Conservation (phyloP, 2,329 filamentous ascomycete genomes). For the Stagonosporopsis cucurbitacearum region DNA sequence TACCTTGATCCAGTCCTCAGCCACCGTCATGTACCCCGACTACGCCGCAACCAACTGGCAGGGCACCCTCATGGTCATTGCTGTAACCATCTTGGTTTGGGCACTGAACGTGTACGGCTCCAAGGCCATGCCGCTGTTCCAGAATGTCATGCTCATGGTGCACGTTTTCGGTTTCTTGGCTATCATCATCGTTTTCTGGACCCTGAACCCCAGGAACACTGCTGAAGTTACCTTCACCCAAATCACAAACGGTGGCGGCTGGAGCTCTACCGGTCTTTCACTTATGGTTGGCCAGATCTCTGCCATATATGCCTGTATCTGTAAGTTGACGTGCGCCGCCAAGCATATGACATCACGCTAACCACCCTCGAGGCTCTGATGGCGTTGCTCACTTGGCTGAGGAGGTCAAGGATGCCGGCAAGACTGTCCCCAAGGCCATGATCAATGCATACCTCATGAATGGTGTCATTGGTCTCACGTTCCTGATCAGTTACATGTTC, state of each 20-base stretch:
- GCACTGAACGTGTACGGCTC: conserved; percentile 50
- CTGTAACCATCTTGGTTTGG: conserved; percentile 53
- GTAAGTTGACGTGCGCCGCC: conserved; percentile 22
- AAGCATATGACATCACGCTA: conserved; percentile 3
- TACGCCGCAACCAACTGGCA: conserved; percentile 56
- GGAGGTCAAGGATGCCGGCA: conserved; percentile 52
- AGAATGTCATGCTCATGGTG: conserved; percentile 47
- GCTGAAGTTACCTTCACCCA: conserved; percentile 41
- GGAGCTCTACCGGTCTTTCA: conserved; percentile 48
- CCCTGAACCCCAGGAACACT: conserved; percentile 39
- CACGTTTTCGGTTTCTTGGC: conserved; percentile 56
- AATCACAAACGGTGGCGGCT: conserved; percentile 49
- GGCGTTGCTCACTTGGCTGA: conserved; percentile 53
- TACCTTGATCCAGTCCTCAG: conserved; percentile 54
- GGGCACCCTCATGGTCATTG: conserved; percentile 57
- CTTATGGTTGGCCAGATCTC: conserved; percentile 53
- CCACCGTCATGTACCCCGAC: conserved; percentile 52
- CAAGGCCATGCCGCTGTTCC: conserved; percentile 41
- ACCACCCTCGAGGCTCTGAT: conserved; percentile 45
- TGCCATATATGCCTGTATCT: conserved; percentile 44
- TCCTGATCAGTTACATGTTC: conserved; percentile 44
- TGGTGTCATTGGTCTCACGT: conserved; percentile 44
- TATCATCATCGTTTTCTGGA: conserved; percentile 51
- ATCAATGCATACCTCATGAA: conserved; percentile 51
- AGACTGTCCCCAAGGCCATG: conserved; percentile 52